Evolutionary conservation across 345 rosid genomes (phyloP).

Genomic region (Citrus maxima): DNA sequence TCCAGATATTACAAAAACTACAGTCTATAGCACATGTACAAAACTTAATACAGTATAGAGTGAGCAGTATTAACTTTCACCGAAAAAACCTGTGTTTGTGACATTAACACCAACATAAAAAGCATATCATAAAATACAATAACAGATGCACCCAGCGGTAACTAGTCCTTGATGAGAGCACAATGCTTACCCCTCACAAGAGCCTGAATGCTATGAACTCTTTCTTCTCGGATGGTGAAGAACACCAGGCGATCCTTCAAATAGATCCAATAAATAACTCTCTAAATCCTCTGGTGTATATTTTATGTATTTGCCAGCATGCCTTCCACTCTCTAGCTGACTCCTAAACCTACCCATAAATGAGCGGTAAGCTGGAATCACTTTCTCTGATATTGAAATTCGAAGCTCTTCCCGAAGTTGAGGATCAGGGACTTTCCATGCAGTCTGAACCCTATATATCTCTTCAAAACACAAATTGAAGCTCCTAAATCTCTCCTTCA

Average conservation of each 20-base stretch:
- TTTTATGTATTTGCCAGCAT: slow-evolving; percentile 90
- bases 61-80: slow-evolving; percentile 31
- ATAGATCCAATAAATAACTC: slow-evolving; percentile 67
- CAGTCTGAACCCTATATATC: slow-evolving; percentile 77
- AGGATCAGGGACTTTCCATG: slow-evolving; percentile 93
- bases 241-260: slow-evolving; percentile 82
- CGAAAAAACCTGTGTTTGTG: slow-evolving; percentile 35
- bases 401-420: slow-evolving; percentile 96
- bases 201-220: slow-evolving; percentile 39
- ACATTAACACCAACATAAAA: slow-evolving; percentile 37
- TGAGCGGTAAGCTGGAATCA: slow-evolving; percentile 85
- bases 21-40: slow-evolving; percentile 54
- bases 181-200: slow-evolving; percentile 29
- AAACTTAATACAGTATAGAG: slow-evolving; percentile 36
- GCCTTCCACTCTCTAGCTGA: slow-evolving; percentile 80
- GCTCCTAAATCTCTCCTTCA: slow-evolving; percentile 84
- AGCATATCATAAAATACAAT: slow-evolving; percentile 34
- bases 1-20: slow-evolving; percentile 17
- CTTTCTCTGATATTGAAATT: slow-evolving; percentile 85
- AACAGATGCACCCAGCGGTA: slow-evolving; percentile 23
- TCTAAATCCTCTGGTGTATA: slow-evolving; percentile 92
- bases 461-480: slow-evolving; percentile 93
- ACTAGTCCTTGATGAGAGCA: slow-evolving; percentile 21
- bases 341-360: slow-evolving; percentile 79
- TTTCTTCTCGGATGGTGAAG: slow-evolving; percentile 81